Conservation (phyloP, 768 basidiomycete genomes). For the Mrakia blollopis region DNA sequence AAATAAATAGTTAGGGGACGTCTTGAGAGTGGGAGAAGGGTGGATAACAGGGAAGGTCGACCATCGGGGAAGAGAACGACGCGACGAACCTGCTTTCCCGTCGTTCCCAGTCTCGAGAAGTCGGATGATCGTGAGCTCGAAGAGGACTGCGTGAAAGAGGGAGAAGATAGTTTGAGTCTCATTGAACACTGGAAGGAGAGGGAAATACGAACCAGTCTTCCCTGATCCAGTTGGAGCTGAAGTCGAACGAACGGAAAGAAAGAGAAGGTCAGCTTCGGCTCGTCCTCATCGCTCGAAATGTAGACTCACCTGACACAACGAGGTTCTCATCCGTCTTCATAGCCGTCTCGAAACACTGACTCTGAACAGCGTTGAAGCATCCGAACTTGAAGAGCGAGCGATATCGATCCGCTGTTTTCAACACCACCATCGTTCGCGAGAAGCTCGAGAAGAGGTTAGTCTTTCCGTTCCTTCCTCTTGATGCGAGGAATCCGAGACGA, state of each 20-base stretch:
- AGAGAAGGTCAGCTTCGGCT: not conserved
- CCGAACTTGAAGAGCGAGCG: constrained; percentile 78
- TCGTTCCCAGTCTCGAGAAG: constrained; percentile 53
- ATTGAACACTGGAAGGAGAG: no score
- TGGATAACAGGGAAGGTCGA: not conserved
- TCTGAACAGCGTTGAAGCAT: constrained; percentile 88
- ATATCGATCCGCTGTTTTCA: constrained; percentile 65
- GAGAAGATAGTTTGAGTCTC: no score
- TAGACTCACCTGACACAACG: constrained; percentile 38
- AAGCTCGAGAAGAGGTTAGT: not conserved
- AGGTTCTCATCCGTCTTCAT: constrained; percentile 47
- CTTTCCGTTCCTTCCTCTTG: no score
- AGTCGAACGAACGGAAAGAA: not conserved
- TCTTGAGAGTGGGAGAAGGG: not conserved
- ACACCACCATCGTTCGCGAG: no score
- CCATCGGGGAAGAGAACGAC: not conserved
- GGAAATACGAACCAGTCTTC: constrained; percentile 61
- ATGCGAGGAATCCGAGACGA: not conserved
- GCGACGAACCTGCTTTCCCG: constrained; percentile 51
- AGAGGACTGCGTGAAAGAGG: constrained; percentile 48
- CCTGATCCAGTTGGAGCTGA: constrained; percentile 88
- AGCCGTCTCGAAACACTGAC: constrained; percentile 52
- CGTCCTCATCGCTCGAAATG: not conserved
- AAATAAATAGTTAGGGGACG: no score
- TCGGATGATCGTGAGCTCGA: constrained; percentile 82